Base-by-base conservation (phyloP, 2,329 filamentous ascomycete genomes). In the Simplicillium sp. region DNA sequence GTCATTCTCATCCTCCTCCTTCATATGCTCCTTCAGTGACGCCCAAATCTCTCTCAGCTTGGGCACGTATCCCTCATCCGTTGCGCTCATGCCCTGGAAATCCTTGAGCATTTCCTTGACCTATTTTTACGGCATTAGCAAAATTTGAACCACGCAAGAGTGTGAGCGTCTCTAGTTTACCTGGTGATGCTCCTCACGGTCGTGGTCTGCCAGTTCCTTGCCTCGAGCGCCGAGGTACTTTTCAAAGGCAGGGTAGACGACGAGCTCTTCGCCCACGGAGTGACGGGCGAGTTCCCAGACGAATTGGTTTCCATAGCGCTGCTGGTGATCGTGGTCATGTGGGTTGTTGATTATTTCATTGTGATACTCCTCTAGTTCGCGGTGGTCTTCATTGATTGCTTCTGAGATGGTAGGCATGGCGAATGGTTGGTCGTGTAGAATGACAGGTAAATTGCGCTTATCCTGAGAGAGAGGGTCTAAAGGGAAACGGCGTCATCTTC, bases 161-260 rank as follows among this genome's bases (percentile, higher is more conserved):
- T n/a, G n/a, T n/a, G n/a, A n/a, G n/a, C n/a, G n/a, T n/a, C n/a
- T n/a, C n/a, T n/a, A 7, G 40, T 48, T n/a, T 52, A 70, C 68
- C 13, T 51, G 46, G 35, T 68, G 64, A 47, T 74, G 69, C 44
- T 73, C 64, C 3, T 57, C 47, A 9, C 71, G 62, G 49, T 76
- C 70, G 35, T 64, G 62, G 11, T 71, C 64, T 0, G 70, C 68
- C 46, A 71, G 53, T 2, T 53, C 46, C 29, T 61, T 58, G 36
- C 72, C 71, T 34, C 61, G 48, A 1, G 58, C 52, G 1, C 60
- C 54, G 14, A 76, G 46, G 40, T 71, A 54, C 42, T 68, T 65
- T 48, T 75, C 69, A 15, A 77, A 57, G 2, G 68, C 71, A 0
- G 74, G 73, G 44, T 77, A 76, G 1, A 77, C 58, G 9, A 77